A percentile compares a stretch with the other conserved stretches of the same genome.
Evolutionary conservation across 83 land plant genomes (phyloP).

Genomic region (Isoetes engelmannii): DNA sequence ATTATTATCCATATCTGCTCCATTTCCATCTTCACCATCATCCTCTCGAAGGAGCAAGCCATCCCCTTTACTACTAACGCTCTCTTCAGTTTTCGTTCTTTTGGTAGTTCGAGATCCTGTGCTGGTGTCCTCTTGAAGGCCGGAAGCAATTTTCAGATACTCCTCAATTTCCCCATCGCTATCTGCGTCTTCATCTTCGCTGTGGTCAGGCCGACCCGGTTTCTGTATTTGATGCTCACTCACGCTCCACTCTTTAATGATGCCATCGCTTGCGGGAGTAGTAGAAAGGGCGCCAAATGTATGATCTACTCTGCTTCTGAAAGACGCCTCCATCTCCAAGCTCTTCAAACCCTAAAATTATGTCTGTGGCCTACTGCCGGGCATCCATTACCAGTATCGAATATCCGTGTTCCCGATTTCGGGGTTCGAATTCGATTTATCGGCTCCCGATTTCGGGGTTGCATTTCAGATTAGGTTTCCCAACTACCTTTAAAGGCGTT

Average conservation of each 20-base stretch:
- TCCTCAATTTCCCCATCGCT: constrained; percentile 4
- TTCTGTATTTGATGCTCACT: too few relatives aligned
- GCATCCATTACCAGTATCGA: too few relatives aligned
- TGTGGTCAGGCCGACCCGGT: too few relatives aligned
- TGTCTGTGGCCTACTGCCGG: too few relatives aligned
- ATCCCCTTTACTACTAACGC: background rate
- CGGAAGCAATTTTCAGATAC: background rate
- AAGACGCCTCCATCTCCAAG: constrained; percentile 1
- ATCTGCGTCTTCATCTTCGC: constrained; percentile 4
- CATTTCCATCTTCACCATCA: constrained; percentile 1
- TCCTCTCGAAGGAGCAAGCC: background rate
- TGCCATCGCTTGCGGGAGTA: too few relatives aligned
- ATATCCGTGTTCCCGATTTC: too few relatives aligned
- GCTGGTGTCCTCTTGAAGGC: constrained; percentile 6
- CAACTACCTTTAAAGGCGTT: too few relatives aligned
- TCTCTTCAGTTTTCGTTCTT: background rate
- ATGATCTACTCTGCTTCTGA: constrained; percentile 10
- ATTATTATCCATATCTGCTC: background rate
- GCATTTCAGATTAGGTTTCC: too few relatives aligned
- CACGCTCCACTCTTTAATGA: too few relatives aligned
- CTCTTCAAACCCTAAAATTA: background rate
- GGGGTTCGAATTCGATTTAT: too few relatives aligned
- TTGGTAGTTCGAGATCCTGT: background rate
- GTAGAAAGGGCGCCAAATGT: background rate
- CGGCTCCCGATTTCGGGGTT: too few relatives aligned